A percentile compares a stretch with the other conserved stretches of the same genome.
These are phyloP conservation scores for Anisodus acutangulus DNA, from an alignment of 257 asterid genomes.

Conservation along the genomic window DNA sequence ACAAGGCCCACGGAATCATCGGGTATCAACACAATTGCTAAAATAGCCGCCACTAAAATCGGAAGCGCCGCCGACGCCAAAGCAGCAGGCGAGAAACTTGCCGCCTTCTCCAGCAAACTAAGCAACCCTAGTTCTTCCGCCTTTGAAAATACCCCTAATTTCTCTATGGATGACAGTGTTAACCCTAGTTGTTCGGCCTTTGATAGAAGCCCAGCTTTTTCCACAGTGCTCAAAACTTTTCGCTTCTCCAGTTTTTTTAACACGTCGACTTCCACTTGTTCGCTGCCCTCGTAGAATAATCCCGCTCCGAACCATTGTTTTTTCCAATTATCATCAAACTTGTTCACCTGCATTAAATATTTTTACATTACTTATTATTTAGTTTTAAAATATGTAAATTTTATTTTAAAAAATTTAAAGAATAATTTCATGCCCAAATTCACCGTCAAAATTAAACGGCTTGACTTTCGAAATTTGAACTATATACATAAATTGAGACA, in stretches of 20 bases:
- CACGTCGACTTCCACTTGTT: constrained; percentile 74
- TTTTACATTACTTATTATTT: neutral
- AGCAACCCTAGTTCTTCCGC: constrained; percentile 87
- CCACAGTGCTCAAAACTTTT: constrained; percentile 76
- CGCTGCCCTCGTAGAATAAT: constrained; percentile 78
- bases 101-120: constrained; percentile 68
- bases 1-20: constrained; percentile 76
- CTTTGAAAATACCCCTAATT: constrained; percentile 75
- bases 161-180: constrained; percentile 81
- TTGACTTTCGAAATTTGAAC: no score
- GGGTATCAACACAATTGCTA: constrained; percentile 61
- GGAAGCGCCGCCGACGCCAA: constrained; percentile 78
- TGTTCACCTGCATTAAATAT: constrained; percentile 63
- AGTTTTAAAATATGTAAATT: no score
- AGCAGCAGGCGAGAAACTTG: constrained; percentile 58
- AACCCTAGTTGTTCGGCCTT: constrained; percentile 82
- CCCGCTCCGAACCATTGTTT: constrained; percentile 93
- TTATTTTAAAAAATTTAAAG: no score
- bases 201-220: constrained; percentile 79
- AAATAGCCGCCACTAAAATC: constrained; percentile 60
- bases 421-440: no score
- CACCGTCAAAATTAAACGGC: no score
- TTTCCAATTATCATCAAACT: constrained; percentile 67
- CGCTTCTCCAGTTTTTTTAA: constrained; percentile 86
- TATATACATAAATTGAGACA: no score